Base-by-base conservation (phyloP, 805 yeast genomes). In the Nakazawaea anatomiae region DNA sequence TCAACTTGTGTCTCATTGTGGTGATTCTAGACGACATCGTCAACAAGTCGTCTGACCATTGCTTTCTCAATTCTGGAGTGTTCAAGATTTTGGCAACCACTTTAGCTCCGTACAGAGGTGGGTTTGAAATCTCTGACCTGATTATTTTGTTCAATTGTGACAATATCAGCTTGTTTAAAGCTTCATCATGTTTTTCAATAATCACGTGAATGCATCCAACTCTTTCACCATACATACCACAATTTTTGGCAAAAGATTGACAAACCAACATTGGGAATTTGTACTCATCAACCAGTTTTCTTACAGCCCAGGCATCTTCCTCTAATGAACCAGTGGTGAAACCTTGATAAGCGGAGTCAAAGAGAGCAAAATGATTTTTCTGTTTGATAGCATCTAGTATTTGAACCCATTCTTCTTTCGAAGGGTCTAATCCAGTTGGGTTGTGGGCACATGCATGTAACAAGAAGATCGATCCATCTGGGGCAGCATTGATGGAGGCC, bases 201-300 rank as follows among this genome's bases (percentile, higher is more conserved):
- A 89, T 79, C 28, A 91, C 66, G 64, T 91, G 97, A 67, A 92
- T 79, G 29, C 94, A 95, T 55, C 99, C 99, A 35, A 86, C 89
- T 74, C 99, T 86, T 75, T 92, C 98, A 68, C 98, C 98, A 65
- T 92, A 92, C 82, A 92, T 85, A 57, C 98, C 98, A 63, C 87
- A 87, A 71, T 94, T 92, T 70, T 92, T 92, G 51, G 98, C 96
- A 69, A 92, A 92, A 8, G 97, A 90, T 75, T 92, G 99, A 70
- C 96, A 90, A 52, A 92, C 78, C 34, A 89, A 62, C 50, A 87
- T 68, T 52, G 92, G 91, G 51, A 71, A 72, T 18, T 70, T 66
- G 40, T 74, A 68, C 46, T 61, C 61, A 48, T 71, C 65, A 48
- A 85, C 74, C 55, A 89, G 90, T 47, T 75, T 70, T 57, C 90